Conservation (phyloP, 164 flowering plant genomes). For the Nelumbo lutea region DNA sequence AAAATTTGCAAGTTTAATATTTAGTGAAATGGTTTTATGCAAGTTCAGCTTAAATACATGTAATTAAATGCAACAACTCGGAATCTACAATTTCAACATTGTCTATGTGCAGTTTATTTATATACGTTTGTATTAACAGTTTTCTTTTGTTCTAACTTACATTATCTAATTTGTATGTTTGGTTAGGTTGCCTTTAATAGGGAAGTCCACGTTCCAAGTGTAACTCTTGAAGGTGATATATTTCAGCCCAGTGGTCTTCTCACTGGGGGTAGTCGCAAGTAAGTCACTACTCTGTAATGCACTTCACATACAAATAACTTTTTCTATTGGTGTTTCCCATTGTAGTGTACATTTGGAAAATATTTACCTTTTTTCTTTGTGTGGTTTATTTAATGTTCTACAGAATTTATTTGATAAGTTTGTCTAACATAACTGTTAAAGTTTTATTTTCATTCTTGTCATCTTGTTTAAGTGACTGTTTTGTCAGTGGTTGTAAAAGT, state of each 20-base stretch:
- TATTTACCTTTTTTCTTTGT: background rate
- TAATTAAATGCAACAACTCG: too few relatives aligned
- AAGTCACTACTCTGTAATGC: constrained; percentile 14
- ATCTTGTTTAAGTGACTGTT: background rate
- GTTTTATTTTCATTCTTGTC: background rate
- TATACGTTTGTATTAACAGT: background rate
- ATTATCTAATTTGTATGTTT: constrained; percentile 1
- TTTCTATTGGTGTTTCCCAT: background rate
- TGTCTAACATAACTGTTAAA: background rate
- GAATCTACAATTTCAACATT: too few relatives aligned
- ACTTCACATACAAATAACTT: background rate
- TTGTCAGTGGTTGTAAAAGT: background rate
- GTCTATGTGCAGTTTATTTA: background rate
- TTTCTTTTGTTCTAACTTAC: background rate
- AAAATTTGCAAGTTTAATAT: too few relatives aligned
- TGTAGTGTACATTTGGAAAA: background rate
- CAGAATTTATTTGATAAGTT: background rate
- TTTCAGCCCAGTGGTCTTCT: constrained; percentile 94
- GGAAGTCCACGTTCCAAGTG: constrained; percentile 62
- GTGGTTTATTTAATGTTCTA: background rate
- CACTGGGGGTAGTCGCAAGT: constrained; percentile 99
- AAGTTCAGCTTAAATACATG: too few relatives aligned
- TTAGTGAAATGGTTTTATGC: too few relatives aligned
- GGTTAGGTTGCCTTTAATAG: constrained; percentile 76
- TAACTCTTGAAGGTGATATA: constrained; percentile 93